phyloP scores from a whole-genome alignment of 768 basidiomycete genomes.

The Panaeolus cyanescens region DNA sequence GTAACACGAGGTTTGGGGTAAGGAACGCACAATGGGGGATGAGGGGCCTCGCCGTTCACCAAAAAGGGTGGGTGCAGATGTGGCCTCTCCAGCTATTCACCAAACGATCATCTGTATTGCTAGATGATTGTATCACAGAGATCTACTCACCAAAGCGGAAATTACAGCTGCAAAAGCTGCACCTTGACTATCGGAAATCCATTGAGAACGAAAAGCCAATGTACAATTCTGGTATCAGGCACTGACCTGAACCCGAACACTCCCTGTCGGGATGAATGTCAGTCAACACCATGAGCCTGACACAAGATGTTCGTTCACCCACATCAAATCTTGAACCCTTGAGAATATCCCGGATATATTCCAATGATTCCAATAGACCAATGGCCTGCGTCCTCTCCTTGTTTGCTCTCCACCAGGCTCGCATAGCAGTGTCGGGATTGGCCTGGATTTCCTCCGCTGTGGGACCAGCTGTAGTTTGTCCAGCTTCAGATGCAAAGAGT shows the following conservation, averaged over 20 bases:
- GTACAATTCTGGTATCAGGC: neutral
- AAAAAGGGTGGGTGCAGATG: constrained; percentile 58
- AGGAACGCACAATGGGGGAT: constrained; percentile 69
- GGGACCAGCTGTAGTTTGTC: constrained; percentile 41
- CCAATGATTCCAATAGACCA: constrained; percentile 63
- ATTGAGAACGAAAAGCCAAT: constrained; percentile 8
- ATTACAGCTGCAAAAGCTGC: constrained; percentile 75
- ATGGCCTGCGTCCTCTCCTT: constrained; percentile 47
- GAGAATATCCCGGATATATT: constrained; percentile 56
- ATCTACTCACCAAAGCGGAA: constrained; percentile 59
- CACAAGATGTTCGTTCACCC: constrained; percentile 23
- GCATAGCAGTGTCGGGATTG: constrained; percentile 57
- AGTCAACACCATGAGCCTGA: constrained; percentile 8
- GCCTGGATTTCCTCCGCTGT: constrained; percentile 35
- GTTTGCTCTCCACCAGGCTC: constrained; percentile 74
- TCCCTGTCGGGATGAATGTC: constrained; percentile 46
- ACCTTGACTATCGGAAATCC: constrained; percentile 57
- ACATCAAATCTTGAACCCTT: constrained; percentile 67
- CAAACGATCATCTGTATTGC: neutral
- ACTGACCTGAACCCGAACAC: constrained; percentile 78
- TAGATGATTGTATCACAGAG: neutral
- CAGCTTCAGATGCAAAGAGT: constrained; percentile 30
- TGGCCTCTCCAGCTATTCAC: constrained; percentile 40
- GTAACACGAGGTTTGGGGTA: neutral
- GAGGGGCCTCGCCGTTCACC: constrained; percentile 61